These are phyloP conservation scores for Hypholoma sublateritium DNA, from an alignment of 768 basidiomycete species.

Conservation along the genomic window DNA sequence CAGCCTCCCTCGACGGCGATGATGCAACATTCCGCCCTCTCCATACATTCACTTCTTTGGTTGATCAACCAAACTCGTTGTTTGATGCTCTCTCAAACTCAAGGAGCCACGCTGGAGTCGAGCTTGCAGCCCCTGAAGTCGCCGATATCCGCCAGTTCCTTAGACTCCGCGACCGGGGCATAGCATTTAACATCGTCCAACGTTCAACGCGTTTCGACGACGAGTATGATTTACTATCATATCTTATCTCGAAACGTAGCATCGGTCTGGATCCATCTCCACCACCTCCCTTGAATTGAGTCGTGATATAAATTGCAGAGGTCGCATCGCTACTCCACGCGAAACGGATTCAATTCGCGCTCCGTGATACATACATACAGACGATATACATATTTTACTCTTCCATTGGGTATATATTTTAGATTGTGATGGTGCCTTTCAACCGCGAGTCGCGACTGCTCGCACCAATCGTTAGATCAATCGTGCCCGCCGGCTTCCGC, in stretches of 20 bases:
- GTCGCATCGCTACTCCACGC: too few species aligned
- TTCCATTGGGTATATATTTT: constrained; percentile 1
- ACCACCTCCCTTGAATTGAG: too few species aligned
- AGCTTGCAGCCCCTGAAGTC: neutral
- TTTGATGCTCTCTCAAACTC: neutral
- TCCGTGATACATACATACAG: neutral
- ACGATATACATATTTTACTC: neutral
- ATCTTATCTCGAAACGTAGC: too few species aligned
- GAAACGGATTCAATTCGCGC: too few species aligned
- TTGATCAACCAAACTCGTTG: neutral
- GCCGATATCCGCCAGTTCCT: neutral
- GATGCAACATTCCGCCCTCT: neutral
- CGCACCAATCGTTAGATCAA: constrained; percentile 63
- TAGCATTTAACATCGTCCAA: neutral
- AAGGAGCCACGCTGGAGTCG: neutral
- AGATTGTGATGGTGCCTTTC: constrained; percentile 37
- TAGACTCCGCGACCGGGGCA: neutral
- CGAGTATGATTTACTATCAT: neutral
- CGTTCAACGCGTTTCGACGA: neutral
- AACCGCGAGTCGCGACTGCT: constrained; percentile 67
- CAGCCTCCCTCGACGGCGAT: neutral
- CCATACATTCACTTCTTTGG: neutral
- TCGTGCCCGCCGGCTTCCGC: constrained; percentile 63
- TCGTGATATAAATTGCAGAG: too few species aligned
- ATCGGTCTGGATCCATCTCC: too few species aligned